A percentile compares a stretch with the other conserved stretches of the same genome.
Evolutionary conservation across 1,284 basidiomycete genomes (phyloP).

Genomic region (Sporisorium iseilematis-ciliati): DNA sequence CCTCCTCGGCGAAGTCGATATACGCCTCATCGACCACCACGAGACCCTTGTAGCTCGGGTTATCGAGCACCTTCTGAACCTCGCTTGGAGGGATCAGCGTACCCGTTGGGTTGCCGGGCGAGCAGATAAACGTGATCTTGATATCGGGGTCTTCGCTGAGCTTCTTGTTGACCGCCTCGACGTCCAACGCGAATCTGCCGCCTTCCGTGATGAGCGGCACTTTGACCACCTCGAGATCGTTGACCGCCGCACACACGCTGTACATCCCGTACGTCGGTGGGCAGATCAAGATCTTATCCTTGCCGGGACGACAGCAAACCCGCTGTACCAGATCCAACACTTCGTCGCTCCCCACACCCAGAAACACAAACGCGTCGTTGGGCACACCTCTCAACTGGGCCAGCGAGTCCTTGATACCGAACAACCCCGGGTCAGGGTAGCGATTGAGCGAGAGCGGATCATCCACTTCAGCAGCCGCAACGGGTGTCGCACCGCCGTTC

Average conservation of each 20-base stretch:
- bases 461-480: slow-evolving; percentile 29
- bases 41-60: slow-evolving; percentile 86
- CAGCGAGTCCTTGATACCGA: slow-evolving; percentile 82
- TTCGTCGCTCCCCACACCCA: slow-evolving; percentile 97
- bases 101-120: slow-evolving; percentile 96
- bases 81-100: slow-evolving; percentile 83
- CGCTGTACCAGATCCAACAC: slow-evolving; percentile 95
- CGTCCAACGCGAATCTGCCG: slow-evolving; percentile 81
- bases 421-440: slow-evolving; percentile 87
- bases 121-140: slow-evolving; percentile 94
- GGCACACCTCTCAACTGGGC: slow-evolving; percentile 74
- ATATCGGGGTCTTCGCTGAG: slow-evolving; percentile 72
- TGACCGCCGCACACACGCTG: slow-evolving; percentile 91
- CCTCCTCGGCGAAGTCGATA: slow-evolving; percentile 82
- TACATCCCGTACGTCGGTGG: slow-evolving; percentile 99
- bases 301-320: slow-evolving; percentile 83
- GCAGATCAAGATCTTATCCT: slow-evolving; percentile 76
- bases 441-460: slow-evolving; percentile 77
- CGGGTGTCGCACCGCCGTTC: slow-evolving; percentile 27
- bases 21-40: slow-evolving; percentile 97
- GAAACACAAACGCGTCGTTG: slow-evolving; percentile 77
- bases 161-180: slow-evolving; percentile 50
- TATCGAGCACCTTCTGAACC: slow-evolving; percentile 81
- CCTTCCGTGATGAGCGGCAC: slow-evolving; percentile 81
- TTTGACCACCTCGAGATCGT: slow-evolving; percentile 87